A percentile compares a stretch with the other conserved stretches of the same genome.
phyloP scores from a whole-genome alignment of 108 stramenopile genomes.

The Nitzschia sp. region DNA sequence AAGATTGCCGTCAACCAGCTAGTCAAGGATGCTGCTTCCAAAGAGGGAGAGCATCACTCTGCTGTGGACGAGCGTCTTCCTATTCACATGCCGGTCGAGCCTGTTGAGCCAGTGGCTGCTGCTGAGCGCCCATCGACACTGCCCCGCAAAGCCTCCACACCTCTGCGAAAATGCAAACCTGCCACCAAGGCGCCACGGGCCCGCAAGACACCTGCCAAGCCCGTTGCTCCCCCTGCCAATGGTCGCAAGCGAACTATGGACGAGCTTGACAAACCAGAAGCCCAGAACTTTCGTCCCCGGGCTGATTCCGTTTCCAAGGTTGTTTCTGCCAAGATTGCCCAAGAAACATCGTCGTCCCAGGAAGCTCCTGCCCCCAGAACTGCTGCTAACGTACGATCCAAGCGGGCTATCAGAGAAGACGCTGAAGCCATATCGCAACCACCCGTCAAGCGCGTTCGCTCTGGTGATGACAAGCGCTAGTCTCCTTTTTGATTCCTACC shows the following conservation, averaged over 20 bases:
- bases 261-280: conserved; percentile 16
- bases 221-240: neutral
- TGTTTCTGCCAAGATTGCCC: conserved; percentile 25
- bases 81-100: neutral
- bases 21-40: conserved; percentile 22
- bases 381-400: conserved; percentile 14
- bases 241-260: conserved; percentile 32
- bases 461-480: neutral
- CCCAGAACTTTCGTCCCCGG: conserved; percentile 9
- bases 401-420: conserved; percentile 14
- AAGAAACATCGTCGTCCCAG: neutral
- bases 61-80: conserved; percentile 12
- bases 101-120: conserved; percentile 2
- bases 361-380: neutral
- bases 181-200: neutral
- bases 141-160: neutral
- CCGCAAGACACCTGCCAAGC: conserved; percentile 7
- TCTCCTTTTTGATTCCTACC: too few species aligned
- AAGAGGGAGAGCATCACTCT: neutral
- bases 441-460: conserved; percentile 11
- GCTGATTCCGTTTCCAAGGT: conserved; percentile 25
- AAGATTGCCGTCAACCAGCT: conserved; percentile 31
- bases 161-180: neutral
- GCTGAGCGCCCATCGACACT: neutral
- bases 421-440: conserved; percentile 1